Conservation (phyloP, 208 protist species). For the Trypanosoma lewisi region DNA sequence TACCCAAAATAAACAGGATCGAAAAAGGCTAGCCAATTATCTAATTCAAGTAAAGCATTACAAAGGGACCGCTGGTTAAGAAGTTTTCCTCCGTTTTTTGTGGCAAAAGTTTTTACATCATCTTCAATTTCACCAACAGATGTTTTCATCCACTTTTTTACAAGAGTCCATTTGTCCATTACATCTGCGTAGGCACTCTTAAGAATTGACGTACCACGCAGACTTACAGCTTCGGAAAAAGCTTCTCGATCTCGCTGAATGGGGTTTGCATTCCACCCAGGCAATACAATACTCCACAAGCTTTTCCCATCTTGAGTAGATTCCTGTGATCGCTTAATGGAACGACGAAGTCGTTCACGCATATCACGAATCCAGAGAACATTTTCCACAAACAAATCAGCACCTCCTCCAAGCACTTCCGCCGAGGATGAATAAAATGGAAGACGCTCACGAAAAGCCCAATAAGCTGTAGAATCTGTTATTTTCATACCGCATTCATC, state of each 20-base stretch:
- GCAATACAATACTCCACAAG: conserved; percentile 15
- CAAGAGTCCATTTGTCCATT: conserved; percentile 26
- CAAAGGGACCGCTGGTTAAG: conserved; percentile 3
- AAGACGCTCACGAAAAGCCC: conserved; percentile 1
- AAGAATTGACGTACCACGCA: conserved; percentile 4
- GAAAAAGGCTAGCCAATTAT: conserved; percentile 19
- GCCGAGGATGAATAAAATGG: neutral
- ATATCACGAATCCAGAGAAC: conserved; percentile 8
- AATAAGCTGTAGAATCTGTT: conserved; percentile 18
- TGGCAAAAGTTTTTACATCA: conserved; percentile 3
- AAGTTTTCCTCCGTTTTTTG: conserved; percentile 10
- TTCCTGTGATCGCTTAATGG: conserved; percentile 6
- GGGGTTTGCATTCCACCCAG: conserved; percentile 15
- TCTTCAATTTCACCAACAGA: conserved; percentile 17
- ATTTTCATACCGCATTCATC: conserved; percentile 16
- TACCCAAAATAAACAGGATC: conserved; percentile 12
- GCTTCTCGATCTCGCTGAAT: conserved; percentile 9
- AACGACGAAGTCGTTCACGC: conserved; percentile 11
- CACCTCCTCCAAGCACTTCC: conserved; percentile 2
- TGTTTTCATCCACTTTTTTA: conserved; percentile 23
- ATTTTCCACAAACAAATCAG: conserved; percentile 18
- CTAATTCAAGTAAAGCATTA: conserved; percentile 9
- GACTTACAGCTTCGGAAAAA: conserved; percentile 15
- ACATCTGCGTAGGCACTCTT: conserved; percentile 1
- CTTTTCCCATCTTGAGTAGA: neutral